phyloP scores from a whole-genome alignment of 2,329 filamentous ascomycete genomes.

The Alternaria angustiovoidea region DNA sequence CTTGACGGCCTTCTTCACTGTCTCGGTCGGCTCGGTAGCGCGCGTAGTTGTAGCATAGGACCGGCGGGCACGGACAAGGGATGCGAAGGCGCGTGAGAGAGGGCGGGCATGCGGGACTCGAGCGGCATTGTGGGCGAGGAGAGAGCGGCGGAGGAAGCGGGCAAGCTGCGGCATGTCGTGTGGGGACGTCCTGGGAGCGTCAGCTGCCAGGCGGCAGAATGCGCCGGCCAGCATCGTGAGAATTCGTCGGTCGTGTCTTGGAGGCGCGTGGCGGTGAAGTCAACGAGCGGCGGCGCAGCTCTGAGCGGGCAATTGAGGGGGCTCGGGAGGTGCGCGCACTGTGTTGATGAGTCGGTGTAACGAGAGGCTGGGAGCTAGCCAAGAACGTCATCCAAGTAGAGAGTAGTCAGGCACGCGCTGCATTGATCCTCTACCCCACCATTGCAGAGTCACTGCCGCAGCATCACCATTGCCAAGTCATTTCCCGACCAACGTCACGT shows the following conservation, averaged over 20 bases:
- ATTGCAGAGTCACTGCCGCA: conserved; percentile 4
- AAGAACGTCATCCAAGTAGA: conserved; percentile 16
- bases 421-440: conserved; percentile 15
- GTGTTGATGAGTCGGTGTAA: conserved; percentile 1
- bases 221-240: conserved; percentile 46
- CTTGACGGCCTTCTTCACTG: conserved; percentile 44
- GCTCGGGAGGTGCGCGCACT: conserved; percentile 6
- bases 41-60: conserved; percentile 46
- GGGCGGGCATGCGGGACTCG: conserved; percentile 17
- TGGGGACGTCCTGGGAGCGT: conserved; percentile 45
- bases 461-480: not conserved
- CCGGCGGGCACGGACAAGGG: conserved; percentile 33
- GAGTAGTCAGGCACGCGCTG: conserved; percentile 18
- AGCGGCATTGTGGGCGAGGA: conserved; percentile 34
- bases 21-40: conserved; percentile 43
- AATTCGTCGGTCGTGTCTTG: conserved; percentile 5
- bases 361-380: conserved; percentile 18
- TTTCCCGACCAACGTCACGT: not conserved
- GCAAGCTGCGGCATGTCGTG: conserved; percentile 48
- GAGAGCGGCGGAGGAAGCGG: conserved; percentile 36
- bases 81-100: conserved; percentile 36
- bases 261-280: conserved; percentile 13
- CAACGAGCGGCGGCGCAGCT: conserved; percentile 25
- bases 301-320: conserved; percentile 29
- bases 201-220: conserved; percentile 47